These are phyloP conservation scores for Achlya hypogyna DNA, from an alignment of 352 stramenopile species.

Conservation along the genomic window DNA sequence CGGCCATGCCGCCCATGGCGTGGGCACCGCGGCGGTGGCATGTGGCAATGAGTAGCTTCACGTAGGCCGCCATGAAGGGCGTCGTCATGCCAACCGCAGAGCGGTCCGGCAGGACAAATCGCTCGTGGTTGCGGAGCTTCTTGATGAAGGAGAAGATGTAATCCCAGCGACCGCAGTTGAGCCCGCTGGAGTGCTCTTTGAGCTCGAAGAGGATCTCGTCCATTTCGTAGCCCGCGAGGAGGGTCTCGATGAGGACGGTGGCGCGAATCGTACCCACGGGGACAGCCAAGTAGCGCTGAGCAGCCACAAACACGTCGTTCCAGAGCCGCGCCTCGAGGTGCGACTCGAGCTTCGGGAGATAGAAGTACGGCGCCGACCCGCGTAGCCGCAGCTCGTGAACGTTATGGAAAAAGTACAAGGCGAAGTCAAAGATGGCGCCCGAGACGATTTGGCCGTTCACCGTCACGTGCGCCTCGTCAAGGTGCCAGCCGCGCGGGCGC, in stretches of 20 bases:
- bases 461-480: constrained; percentile 91
- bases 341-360: constrained; percentile 94
- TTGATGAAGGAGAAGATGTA: constrained; percentile 98
- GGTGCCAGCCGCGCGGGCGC: constrained; percentile 89
- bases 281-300: constrained; percentile 87
- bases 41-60: constrained; percentile 90
- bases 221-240: constrained; percentile 96
- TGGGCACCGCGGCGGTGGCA: constrained; percentile 93
- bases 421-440: constrained; percentile 93
- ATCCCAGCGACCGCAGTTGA: constrained; percentile 97
- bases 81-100: constrained; percentile 90
- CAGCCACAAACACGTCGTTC: constrained; percentile 94
- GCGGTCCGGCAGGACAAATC: constrained; percentile 90
- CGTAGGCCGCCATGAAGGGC: constrained; percentile 92
- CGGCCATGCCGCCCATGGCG: constrained; percentile 96
- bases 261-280: constrained; percentile 86
- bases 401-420: constrained; percentile 96
- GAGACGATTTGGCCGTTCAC: constrained; percentile 90
- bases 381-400: constrained; percentile 74
- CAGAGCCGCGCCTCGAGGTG: constrained; percentile 93
- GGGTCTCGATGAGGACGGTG: constrained; percentile 95
- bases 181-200: constrained; percentile 89
- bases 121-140: constrained; percentile 85
- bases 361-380: constrained; percentile 90
- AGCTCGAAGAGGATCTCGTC: constrained; percentile 95